Percentiles rank a stretch among this genome's conserved stretches.
These are phyloP conservation scores for Carpinus viminea DNA, from an alignment of 306 rosid species.

Conservation along the genomic window DNA sequence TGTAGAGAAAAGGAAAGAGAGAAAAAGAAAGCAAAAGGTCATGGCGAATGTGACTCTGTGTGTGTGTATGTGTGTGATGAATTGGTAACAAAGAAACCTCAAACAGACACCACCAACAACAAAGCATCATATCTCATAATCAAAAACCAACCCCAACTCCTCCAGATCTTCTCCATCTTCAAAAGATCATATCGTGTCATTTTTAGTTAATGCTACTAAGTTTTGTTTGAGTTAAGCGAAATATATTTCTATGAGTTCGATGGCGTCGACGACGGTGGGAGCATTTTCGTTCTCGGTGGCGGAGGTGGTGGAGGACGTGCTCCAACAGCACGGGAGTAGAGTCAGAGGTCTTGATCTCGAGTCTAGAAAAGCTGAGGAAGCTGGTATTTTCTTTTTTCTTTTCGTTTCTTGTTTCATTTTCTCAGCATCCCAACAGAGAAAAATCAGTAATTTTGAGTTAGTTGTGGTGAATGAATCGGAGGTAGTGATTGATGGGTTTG, in stretches of 20 bases:
- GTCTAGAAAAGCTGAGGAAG: constrained; percentile 82
- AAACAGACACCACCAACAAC: constrained; percentile 40
- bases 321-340: constrained; percentile 75
- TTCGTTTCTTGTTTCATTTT: background rate
- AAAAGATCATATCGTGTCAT: background rate
- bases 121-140: background rate
- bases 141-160: background rate
- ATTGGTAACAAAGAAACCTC: constrained; percentile 57
- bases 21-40: constrained; percentile 32
- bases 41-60: constrained; percentile 38
- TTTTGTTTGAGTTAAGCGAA: constrained; percentile 8
- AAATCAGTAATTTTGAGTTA: background rate
- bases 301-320: constrained; percentile 85
- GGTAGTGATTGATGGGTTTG: background rate
- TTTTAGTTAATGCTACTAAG: background rate
- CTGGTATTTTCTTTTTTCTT: constrained; percentile 47
- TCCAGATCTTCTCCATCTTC: constrained; percentile 2
- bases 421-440: background rate
- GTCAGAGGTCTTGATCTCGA: constrained; percentile 77
- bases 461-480: background rate
- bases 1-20: constrained; percentile 17
- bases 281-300: constrained; percentile 76
- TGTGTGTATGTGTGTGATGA: constrained; percentile 14
- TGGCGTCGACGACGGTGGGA: constrained; percentile 41
- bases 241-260: constrained; percentile 11